Conservation (phyloP, 768 basidiomycete species). For the Lentinula sp. region DNA sequence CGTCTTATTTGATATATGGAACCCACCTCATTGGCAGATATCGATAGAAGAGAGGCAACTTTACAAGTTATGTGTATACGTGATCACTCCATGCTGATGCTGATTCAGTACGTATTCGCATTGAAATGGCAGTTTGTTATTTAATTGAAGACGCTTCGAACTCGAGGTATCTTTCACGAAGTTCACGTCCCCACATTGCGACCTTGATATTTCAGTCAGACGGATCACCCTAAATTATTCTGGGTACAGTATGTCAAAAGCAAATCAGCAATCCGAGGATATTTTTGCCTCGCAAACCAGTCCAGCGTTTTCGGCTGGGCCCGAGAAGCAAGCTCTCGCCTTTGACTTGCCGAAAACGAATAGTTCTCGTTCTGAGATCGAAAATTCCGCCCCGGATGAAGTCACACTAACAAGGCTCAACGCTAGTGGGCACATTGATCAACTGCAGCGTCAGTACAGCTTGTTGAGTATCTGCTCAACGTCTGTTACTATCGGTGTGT, state of each 20-base stretch:
- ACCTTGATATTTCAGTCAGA: neutral
- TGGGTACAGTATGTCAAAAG: neutral
- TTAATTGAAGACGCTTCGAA: neutral
- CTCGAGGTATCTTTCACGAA: neutral
- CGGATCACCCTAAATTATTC: neutral
- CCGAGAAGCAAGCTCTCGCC: neutral
- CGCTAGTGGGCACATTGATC: constrained; percentile 11
- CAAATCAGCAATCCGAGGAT: neutral
- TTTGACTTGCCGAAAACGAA: neutral
- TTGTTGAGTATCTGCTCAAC: constrained; percentile 12
- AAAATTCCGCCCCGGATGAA: neutral
- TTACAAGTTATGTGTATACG: neutral
- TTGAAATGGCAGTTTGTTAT: neutral
- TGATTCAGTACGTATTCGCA: too few species aligned
- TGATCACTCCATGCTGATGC: too few species aligned
- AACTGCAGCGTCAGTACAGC: constrained; percentile 11
- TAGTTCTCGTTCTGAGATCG: neutral
- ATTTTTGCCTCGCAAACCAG: neutral
- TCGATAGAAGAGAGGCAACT: neutral
- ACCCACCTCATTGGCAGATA: neutral
- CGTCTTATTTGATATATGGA: neutral
- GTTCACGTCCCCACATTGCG: neutral
- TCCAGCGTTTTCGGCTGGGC: neutral
- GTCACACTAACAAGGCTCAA: constrained; percentile 2
- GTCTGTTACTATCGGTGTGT: constrained; percentile 10